Conservation (phyloP, 208 protist genomes). For the Crithidia expoeki region DNA sequence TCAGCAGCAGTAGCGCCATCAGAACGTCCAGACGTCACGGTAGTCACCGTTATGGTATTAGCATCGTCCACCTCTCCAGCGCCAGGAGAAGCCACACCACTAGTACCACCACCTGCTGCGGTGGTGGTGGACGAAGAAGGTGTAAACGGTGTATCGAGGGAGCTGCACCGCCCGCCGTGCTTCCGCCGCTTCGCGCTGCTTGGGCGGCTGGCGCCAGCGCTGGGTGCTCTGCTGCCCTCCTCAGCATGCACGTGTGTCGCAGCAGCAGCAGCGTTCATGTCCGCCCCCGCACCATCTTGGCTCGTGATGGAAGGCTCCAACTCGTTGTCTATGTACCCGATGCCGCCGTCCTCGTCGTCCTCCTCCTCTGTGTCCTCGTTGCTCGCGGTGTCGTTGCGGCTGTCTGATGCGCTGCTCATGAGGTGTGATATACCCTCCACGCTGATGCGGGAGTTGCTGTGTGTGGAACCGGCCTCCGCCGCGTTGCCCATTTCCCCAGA, state of each 20-base stretch:
- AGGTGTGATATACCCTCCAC: conserved; percentile 56
- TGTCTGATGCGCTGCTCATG: conserved; percentile 27
- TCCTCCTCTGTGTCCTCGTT: conserved; percentile 10
- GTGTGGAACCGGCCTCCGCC: conserved; percentile 20
- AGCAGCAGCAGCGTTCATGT: neutral
- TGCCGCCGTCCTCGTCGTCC: conserved; percentile 10
- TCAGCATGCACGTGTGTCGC: neutral
- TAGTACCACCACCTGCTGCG: neutral
- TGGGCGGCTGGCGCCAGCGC: conserved; percentile 4
- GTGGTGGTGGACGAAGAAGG: neutral
- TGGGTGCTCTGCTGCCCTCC: neutral
- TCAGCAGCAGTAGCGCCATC: neutral
- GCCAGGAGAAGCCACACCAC: neutral
- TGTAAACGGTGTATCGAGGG: neutral
- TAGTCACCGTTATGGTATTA: neutral
- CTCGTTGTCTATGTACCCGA: neutral
- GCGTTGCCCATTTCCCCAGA: neutral
- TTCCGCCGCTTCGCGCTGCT: conserved; percentile 1
- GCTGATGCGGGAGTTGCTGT: conserved; percentile 64
- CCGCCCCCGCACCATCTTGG: neutral
- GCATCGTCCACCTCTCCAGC: neutral
- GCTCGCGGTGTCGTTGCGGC: conserved; percentile 13
- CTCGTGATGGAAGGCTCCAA: neutral
- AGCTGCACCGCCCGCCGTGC: conserved; percentile 2
- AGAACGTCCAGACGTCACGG: neutral